These are phyloP conservation scores for Candida peoriensis DNA, from an alignment of 805 yeast species.

Conservation along the genomic window DNA sequence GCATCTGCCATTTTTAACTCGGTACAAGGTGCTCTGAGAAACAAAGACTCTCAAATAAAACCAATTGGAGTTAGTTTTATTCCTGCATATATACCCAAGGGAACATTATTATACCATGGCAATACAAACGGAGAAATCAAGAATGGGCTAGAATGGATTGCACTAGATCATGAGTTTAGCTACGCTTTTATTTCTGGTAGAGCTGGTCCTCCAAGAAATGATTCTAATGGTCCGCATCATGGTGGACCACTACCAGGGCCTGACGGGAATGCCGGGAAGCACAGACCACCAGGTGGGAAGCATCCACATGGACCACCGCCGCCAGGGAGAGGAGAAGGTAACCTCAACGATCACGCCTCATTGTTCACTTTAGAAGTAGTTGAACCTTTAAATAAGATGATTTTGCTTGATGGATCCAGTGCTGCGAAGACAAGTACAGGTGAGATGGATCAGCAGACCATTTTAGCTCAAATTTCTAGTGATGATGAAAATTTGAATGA, in stretches of 20 bases:
- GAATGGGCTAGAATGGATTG: conserved; percentile 52
- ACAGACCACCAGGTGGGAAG: neutral
- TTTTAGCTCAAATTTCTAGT: conserved; percentile 33
- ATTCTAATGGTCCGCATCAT: conserved; percentile 8
- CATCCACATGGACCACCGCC: neutral
- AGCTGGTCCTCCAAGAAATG: conserved; percentile 10
- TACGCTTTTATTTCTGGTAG: conserved; percentile 37
- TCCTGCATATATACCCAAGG: conserved; percentile 57
- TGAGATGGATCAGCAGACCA: conserved; percentile 54
- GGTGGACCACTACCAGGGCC: conserved; percentile 8
- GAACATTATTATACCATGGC: conserved; percentile 54
- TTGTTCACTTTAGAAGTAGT: conserved; percentile 43
- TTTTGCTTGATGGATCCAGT: conserved; percentile 62
- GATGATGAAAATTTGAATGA: conserved; percentile 33
- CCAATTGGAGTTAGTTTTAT: conserved; percentile 55
- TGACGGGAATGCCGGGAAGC: neutral
- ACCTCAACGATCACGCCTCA: conserved; percentile 12
- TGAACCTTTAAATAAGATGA: conserved; percentile 42
- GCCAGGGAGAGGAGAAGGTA: neutral
- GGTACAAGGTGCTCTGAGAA: conserved; percentile 46
- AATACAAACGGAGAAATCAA: conserved; percentile 40
- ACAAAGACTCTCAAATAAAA: conserved; percentile 43
- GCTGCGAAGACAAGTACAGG: conserved; percentile 57
- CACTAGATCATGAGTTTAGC: conserved; percentile 60
- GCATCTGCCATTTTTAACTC: conserved; percentile 55